A percentile compares a stretch with the other conserved stretches of the same genome.
These are phyloP conservation scores for Vanilla planifolia DNA, from an alignment of 106 monocot genomes.

Conservation along the genomic window DNA sequence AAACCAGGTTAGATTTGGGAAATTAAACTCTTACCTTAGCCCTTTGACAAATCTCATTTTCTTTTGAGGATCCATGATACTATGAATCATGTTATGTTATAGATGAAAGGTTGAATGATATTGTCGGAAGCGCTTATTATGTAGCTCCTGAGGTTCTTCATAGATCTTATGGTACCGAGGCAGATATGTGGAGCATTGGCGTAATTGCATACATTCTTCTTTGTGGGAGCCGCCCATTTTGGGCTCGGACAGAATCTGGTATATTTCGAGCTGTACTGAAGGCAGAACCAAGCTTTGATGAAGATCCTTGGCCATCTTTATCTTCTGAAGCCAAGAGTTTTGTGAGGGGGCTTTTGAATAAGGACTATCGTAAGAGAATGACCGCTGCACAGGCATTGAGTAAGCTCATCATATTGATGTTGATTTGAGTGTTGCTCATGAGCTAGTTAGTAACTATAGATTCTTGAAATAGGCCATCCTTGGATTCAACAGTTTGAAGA, in stretches of 20 bases:
- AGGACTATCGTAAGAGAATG: conserved; percentile 58
- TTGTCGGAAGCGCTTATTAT: conserved; percentile 71
- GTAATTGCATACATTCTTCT: conserved; percentile 87
- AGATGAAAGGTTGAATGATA: conserved; percentile 91
- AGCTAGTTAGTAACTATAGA: not conserved
- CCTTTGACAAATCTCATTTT: too few species aligned
- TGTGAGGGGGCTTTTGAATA: conserved; percentile 60
- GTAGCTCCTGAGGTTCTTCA: conserved; percentile 77
- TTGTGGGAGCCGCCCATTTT: conserved; percentile 82
- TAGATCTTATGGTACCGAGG: conserved; percentile 83
- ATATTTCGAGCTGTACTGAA: conserved; percentile 80
- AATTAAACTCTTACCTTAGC: too few species aligned
- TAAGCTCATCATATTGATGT: conserved; percentile 11
- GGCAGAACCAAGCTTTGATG: conserved; percentile 70
- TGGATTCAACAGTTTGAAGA: conserved; percentile 58
- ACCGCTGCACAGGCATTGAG: conserved; percentile 51
- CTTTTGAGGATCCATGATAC: too few species aligned
- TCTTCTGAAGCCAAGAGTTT: conserved; percentile 65
- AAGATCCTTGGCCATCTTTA: conserved; percentile 76
- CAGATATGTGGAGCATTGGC: conserved; percentile 93
- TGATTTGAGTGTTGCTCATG: not conserved
- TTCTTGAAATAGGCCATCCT: conserved; percentile 54
- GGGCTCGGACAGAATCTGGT: conserved; percentile 83
- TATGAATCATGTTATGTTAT: too few species aligned
- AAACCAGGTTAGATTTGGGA: conserved; percentile 63